Conservation (phyloP, 257 asterid genomes). For the Linaria vulgaris region DNA sequence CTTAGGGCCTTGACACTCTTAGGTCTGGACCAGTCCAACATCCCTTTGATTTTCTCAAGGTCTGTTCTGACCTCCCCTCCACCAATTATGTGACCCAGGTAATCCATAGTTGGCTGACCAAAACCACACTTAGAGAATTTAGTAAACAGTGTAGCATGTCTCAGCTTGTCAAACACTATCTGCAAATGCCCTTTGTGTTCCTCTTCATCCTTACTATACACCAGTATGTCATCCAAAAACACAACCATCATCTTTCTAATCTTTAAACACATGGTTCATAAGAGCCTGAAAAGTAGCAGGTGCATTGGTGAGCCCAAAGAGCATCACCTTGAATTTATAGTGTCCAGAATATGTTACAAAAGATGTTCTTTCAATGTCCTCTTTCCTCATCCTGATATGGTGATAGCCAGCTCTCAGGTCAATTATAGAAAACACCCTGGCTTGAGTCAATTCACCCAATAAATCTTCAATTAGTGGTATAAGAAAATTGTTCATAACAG, state of each 20-base stretch:
- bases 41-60: too few species aligned
- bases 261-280: background rate
- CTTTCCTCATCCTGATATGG: slow-evolving; percentile 2
- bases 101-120: too few species aligned
- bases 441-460: background rate
- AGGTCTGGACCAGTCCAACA: too few species aligned
- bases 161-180: too few species aligned
- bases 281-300: slow-evolving; percentile 9
- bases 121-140: too few species aligned
- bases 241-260: background rate
- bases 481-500: slow-evolving; percentile 10
- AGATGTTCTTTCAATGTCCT: too few species aligned
- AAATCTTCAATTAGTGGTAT: slow-evolving; percentile 21
- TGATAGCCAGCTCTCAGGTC: slow-evolving; percentile 19
- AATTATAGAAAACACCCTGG: background rate
- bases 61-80: too few species aligned
- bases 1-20: too few species aligned
- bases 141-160: too few species aligned
- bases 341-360: background rate
- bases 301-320: slow-evolving; percentile 11
- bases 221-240: slow-evolving; percentile 13
- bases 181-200: background rate
- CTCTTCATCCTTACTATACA: background rate
- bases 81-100: too few species aligned
- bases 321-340: too few species aligned